A percentile compares a stretch with the other conserved stretches of the same genome.
Conservation (phyloP, 2,329 filamentous ascomycete species). For the Cladosporium sp. region DNA sequence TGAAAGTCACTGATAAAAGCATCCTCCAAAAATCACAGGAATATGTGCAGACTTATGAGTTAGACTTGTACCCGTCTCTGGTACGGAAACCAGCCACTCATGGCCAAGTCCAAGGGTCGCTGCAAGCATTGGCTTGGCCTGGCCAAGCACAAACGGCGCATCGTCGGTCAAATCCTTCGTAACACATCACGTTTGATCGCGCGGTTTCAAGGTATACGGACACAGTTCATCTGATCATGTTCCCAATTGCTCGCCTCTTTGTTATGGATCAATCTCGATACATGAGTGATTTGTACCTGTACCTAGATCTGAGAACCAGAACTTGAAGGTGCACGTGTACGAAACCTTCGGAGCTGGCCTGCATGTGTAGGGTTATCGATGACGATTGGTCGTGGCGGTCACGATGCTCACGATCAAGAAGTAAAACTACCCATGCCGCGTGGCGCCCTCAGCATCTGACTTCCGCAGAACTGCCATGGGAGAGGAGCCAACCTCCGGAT, state of each 20-base stretch:
- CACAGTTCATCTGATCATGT: too few species aligned
- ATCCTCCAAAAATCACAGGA: too few species aligned
- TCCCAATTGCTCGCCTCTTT: too few species aligned
- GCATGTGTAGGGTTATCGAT: background rate
- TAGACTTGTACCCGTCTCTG: background rate
- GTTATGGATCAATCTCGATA: too few species aligned
- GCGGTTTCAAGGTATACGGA: background rate
- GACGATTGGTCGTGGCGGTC: background rate
- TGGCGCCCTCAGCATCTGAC: background rate
- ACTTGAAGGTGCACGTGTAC: background rate
- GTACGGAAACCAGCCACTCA: background rate
- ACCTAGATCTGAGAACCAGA: too few species aligned
- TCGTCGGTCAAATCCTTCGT: background rate
- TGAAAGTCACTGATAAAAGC: too few species aligned
- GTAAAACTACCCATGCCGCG: background rate
- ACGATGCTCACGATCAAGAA: background rate
- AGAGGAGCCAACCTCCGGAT: background rate
- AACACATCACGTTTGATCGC: background rate
- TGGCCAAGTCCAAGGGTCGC: background rate
- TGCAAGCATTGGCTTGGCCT: conserved; percentile 8
- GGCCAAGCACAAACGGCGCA: conserved; percentile 6
- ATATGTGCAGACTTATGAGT: too few species aligned
- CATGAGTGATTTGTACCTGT: too few species aligned
- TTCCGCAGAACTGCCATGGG: background rate
- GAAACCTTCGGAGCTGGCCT: background rate